Evolutionary conservation across 1,139 yeast genomes (phyloP), one percentile per base, ranked within the genome.

Genomic region (Taiozyma sp.): DNA sequence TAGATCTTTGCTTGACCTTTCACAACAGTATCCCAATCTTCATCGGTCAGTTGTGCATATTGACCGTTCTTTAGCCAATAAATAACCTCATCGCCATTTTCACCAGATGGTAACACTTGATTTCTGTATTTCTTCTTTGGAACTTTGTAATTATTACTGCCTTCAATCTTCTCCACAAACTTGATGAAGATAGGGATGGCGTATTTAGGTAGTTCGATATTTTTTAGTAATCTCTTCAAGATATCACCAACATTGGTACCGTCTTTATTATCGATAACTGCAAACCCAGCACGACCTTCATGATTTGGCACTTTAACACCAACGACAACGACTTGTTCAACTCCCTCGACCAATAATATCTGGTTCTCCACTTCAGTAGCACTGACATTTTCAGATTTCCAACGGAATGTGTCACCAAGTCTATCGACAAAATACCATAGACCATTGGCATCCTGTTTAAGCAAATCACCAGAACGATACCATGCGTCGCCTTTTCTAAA

Each of bases 341-440:
- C 71, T 9, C 34, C 41, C 11, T 30, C 30, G 8, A 66, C 64
- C 19, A 65, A 55, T 11, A 53, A 37, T 46, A 67, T 59, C n/a
- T 86, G 87, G 65, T 85, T 88, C 66, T 91, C 98, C 42, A 93
- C 97, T 69, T 93, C 97, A 44, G 91, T 84, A 10, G 98, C 90
- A 34, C 95, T 83, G 37, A 93, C 97, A 69, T 93, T 91, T 70
- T 93, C 99, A 3, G 96, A 87, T 70, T 90, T 91, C 98, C 98
- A 93, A 60, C 99, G 79, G 74, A 87, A 93, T 0, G 98, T 91
- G 65, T 93, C 99, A 41, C 99, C 99, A 64, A 91, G 72, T 63
- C 99, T 75, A 70, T 91, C 99, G 46, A 89, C 90, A 68, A 93
- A 93, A 68, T 86, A 89, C 62, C 87, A 74, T 59, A 85, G 72